phyloP scores from a whole-genome alignment of 2,329 filamentous ascomycete genomes.

The Cercospora berteroae region DNA sequence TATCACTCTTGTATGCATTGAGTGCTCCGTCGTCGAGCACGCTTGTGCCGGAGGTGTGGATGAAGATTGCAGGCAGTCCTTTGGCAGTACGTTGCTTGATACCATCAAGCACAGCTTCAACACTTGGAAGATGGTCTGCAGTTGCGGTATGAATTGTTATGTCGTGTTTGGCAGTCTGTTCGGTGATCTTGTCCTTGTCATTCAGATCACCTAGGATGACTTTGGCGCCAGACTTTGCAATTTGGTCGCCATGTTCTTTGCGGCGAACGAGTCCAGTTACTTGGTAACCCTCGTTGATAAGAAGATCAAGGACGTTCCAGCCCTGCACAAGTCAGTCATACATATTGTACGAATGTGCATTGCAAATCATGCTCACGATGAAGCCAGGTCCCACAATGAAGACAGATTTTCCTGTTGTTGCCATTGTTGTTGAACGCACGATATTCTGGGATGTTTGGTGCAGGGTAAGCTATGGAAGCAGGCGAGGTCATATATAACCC shows the following conservation, averaged over 20 bases:
- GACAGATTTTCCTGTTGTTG: constrained; percentile 33
- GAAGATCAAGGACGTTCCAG: constrained; percentile 47
- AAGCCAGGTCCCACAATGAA: constrained; percentile 50
- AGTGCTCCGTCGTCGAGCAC: constrained; percentile 42
- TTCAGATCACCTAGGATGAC: constrained; percentile 45
- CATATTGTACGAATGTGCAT: too few species aligned
- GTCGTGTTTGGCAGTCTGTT: constrained; percentile 42
- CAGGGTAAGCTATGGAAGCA: neutral
- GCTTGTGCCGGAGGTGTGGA: constrained; percentile 50
- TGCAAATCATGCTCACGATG: constrained; percentile 32
- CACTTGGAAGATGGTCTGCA: constrained; percentile 50
- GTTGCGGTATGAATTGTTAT: constrained; percentile 52
- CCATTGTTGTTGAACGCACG: neutral
- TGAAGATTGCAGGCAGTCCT: constrained; percentile 46
- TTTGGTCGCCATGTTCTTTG: constrained; percentile 39
- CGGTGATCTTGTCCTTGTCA: constrained; percentile 42
- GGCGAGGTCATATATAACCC: neutral
- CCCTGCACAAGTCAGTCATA: constrained; percentile 31
- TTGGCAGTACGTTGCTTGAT: constrained; percentile 42
- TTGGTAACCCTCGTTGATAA: constrained; percentile 40
- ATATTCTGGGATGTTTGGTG: too few species aligned
- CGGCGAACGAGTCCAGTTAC: constrained; percentile 47
- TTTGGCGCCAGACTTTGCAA: constrained; percentile 41
- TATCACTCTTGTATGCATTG: constrained; percentile 36
- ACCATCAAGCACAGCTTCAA: constrained; percentile 47